Conservation (phyloP, 108 stramenopile species). For the Nitzschia sp. region DNA sequence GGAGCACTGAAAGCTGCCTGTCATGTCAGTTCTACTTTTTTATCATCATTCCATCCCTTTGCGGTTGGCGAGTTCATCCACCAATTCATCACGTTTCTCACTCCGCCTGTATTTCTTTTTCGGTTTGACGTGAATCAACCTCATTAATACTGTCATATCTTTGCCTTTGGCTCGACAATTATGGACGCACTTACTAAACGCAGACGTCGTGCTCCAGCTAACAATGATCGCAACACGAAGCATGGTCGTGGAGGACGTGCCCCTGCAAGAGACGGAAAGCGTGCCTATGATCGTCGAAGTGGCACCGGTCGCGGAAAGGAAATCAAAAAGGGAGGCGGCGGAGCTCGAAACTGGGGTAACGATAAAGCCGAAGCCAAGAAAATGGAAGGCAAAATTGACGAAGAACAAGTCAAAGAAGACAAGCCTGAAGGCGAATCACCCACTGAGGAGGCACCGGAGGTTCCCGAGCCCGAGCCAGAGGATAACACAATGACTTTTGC, state of each 20-base stretch:
- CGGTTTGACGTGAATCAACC: too few relatives aligned
- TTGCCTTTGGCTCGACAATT: too few relatives aligned
- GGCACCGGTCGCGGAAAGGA: slow-evolving; percentile 93
- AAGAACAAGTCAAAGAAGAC: slow-evolving; percentile 36
- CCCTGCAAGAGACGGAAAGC: slow-evolving; percentile 82
- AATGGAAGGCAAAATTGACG: slow-evolving; percentile 66
- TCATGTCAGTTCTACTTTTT: too few relatives aligned
- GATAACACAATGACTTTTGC: slow-evolving; percentile 86
- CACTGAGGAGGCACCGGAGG: slow-evolving; percentile 23
- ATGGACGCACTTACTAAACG: too few relatives aligned
- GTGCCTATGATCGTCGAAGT: slow-evolving; percentile 83
- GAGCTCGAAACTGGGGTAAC: slow-evolving; percentile 91
- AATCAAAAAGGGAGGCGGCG: slow-evolving; percentile 88
- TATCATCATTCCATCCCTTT: not conserved
- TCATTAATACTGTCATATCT: too few relatives aligned
- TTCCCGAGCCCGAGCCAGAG: slow-evolving; percentile 65
- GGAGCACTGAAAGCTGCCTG: too few relatives aligned
- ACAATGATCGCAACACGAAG: slow-evolving; percentile 82
- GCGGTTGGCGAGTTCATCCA: too few relatives aligned
- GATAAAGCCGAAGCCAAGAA: slow-evolving; percentile 81
- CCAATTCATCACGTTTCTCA: too few relatives aligned
- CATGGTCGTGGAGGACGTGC: slow-evolving; percentile 74
- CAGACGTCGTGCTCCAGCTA: too few relatives aligned
- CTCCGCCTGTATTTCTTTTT: too few relatives aligned
- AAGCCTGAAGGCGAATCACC: slow-evolving; percentile 35